Conservation (phyloP, 129 eudicot genomes). For the Flaveria bidentis region DNA sequence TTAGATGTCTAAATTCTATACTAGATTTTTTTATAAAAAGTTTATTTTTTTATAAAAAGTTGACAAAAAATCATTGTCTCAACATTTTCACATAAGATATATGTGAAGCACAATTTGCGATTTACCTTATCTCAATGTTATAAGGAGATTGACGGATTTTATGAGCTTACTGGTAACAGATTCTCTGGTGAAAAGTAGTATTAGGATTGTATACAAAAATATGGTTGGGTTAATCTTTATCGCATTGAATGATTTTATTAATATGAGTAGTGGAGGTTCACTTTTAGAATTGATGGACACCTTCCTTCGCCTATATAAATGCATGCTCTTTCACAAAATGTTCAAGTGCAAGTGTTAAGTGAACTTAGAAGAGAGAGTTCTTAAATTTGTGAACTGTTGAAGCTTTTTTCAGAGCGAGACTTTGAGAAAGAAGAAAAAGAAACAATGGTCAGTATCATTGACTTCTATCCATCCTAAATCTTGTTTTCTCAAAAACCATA, state of each 20-base stretch:
- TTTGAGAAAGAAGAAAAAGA: constrained; percentile 16
- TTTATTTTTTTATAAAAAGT: no score
- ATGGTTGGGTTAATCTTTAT: constrained; percentile 54
- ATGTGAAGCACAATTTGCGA: no score
- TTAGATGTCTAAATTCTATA: no score
- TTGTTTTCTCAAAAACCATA: neutral
- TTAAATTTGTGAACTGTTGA: constrained; percentile 26
- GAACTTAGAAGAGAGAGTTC: constrained; percentile 15
- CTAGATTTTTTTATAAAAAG: no score
- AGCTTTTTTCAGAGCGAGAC: constrained; percentile 19
- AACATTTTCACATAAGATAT: no score
- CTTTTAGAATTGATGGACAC: constrained; percentile 30
- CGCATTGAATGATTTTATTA: constrained; percentile 43
- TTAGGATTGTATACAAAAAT: constrained; percentile 41
- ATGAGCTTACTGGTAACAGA: no score
- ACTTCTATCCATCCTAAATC: constrained; percentile 8
- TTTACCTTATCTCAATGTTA: no score
- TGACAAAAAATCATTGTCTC: no score
- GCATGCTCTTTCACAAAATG: constrained; percentile 16
- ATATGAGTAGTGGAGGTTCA: constrained; percentile 53
- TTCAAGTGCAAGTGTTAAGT: constrained; percentile 27
- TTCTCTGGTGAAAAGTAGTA: neutral
- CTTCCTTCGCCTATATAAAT: constrained; percentile 66
- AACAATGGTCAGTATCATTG: constrained; percentile 44
- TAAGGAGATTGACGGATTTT: no score